Percentiles rank a stretch among this genome's conserved stretches.
Conservation (phyloP, 192 early-diverging fungal species). For the Coemansia sp. region DNA sequence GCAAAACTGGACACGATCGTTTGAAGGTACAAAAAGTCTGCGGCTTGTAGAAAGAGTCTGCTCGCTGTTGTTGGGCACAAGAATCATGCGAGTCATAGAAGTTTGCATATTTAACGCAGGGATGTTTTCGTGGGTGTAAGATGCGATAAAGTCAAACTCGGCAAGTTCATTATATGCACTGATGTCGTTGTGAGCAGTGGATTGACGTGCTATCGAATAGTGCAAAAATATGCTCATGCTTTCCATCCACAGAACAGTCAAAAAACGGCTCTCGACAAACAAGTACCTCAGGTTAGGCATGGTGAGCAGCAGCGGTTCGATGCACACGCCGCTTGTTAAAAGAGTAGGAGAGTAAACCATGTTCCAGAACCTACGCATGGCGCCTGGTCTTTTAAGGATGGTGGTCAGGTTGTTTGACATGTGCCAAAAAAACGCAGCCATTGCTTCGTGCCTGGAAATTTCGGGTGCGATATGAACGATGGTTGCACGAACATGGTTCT, state of each 20-base stretch:
- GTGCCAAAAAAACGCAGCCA: background rate
- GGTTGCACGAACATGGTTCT: background rate
- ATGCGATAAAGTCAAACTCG: too few relatives aligned
- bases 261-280: background rate
- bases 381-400: background rate
- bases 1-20: background rate
- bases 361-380: background rate
- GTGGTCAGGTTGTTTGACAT: background rate
- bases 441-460: background rate
- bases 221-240: background rate
- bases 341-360: background rate
- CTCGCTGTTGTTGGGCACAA: background rate
- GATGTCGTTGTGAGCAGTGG: background rate
- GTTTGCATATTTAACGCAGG: too few relatives aligned
- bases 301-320: background rate
- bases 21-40: background rate
- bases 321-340: background rate
- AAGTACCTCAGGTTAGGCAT: background rate
- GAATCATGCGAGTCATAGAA: too few relatives aligned
- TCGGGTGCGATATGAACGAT: background rate
- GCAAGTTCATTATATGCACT: too few relatives aligned
- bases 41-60: background rate
- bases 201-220: background rate
- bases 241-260: background rate
- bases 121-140: too few relatives aligned